Evolutionary conservation across 1,139 yeast genomes (phyloP).

Genomic region (Candida neerlandica): DNA sequence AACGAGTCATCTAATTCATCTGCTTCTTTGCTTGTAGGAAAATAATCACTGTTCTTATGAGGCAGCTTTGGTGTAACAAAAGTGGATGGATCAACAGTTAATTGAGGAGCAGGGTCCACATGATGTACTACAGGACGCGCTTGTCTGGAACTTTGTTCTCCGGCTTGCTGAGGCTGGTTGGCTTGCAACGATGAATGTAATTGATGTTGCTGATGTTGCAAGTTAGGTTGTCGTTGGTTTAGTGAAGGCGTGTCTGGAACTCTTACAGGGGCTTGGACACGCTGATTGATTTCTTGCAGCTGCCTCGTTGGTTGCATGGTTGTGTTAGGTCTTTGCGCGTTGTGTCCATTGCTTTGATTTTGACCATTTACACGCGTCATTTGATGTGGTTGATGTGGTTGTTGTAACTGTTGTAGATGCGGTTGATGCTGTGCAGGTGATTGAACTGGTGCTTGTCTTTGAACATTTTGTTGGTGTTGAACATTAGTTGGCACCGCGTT

Average conservation of each 20-base stretch:
- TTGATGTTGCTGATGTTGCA: slow-evolving; percentile 1
- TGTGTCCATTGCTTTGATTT: background rate
- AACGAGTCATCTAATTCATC: slow-evolving; percentile 64
- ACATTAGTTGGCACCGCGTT: background rate
- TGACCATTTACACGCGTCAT: background rate
- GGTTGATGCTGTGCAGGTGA: background rate
- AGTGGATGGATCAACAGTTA: slow-evolving; percentile 13
- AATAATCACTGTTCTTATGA: slow-evolving; percentile 19
- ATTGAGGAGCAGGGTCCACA: slow-evolving; percentile 1
- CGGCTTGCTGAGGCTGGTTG: background rate
- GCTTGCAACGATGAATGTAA: slow-evolving; percentile 5
- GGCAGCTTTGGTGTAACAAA: slow-evolving; percentile 17
- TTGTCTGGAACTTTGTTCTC: slow-evolving; percentile 6
- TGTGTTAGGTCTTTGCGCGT: background rate
- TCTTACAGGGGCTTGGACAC: background rate
- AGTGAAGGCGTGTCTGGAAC: background rate
- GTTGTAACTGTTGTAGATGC: background rate
- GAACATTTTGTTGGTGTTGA: background rate
- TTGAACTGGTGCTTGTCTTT: background rate
- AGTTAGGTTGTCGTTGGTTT: background rate
- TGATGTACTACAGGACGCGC: background rate
- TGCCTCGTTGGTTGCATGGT: background rate
- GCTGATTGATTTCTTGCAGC: background rate
- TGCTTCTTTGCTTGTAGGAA: slow-evolving; percentile 25
- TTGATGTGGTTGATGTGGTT: background rate